A percentile compares a stretch with the other conserved stretches of the same genome.
Conservation (phyloP, 345 rosid genomes). For the Bruguiera parviflora region DNA sequence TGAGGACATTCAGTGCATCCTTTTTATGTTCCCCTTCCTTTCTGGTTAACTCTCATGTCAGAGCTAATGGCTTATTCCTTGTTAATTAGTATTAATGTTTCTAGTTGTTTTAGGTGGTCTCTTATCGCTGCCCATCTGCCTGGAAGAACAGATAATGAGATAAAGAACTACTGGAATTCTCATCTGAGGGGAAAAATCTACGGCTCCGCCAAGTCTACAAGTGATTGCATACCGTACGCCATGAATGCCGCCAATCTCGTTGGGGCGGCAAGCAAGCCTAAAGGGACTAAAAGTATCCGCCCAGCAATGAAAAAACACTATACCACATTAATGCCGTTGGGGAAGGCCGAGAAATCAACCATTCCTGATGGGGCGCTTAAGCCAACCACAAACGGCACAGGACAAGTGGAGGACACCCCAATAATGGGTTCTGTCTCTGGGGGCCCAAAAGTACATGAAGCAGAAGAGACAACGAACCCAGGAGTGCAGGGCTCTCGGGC, state of each 20-base stretch:
- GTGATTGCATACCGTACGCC: background rate
- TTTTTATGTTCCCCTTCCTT: too few relatives aligned
- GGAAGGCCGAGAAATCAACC: slow-evolving; percentile 8
- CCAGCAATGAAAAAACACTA: slow-evolving; percentile 46
- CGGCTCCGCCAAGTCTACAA: slow-evolving; percentile 22
- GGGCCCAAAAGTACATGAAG: background rate
- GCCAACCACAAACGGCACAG: background rate
- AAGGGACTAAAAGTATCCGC: slow-evolving; percentile 31
- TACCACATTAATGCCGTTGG: slow-evolving; percentile 26
- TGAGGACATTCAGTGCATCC: too few relatives aligned
- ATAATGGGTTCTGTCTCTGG: background rate
- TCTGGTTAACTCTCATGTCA: background rate
- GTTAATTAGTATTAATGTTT: background rate
- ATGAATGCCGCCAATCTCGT: slow-evolving; percentile 12
- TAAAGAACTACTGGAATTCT: slow-evolving; percentile 88
- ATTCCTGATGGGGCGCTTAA: slow-evolving; percentile 1
- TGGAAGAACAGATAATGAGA: slow-evolving; percentile 87
- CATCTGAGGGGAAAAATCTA: slow-evolving; percentile 69
- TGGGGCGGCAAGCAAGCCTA: slow-evolving; percentile 19
- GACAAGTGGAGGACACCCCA: background rate
- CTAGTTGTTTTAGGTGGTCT: slow-evolving; percentile 60
- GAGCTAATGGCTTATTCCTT: background rate
- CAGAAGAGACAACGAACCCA: background rate
- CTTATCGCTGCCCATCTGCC: slow-evolving; percentile 73
- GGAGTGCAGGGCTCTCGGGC: background rate